Evolutionary conservation across 495 filamentous ascomycete species (phyloP), one percentile per base, ranked within the genome.

Genomic region (Oidiodendron maius): DNA sequence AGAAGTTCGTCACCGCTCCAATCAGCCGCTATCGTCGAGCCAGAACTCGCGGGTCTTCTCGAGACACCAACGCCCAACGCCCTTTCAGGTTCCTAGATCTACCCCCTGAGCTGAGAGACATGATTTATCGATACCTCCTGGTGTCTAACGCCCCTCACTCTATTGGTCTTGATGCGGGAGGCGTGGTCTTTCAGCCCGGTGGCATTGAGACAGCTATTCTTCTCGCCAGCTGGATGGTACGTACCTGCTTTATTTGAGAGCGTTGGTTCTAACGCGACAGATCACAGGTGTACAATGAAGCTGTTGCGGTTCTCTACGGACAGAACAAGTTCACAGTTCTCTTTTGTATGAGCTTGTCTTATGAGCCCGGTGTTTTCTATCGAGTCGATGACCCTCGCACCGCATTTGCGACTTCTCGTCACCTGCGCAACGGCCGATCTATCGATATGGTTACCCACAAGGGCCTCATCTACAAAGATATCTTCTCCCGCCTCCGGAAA

Each of bases 391-490:
- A 23, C 16, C 5, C 15, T 12, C n/a, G 26, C 8, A 32, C 21
- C 2, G 21, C 2, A 12, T 34, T 15, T 12, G 3, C n/a, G 3
- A 45, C 24, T n/a, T n/a, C 4, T 6, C 25, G 42, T 20, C 3
- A 2, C 10, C 22, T 45, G 24, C 23, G 42, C 23, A 34, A 23
- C 26, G 42, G 42, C 15, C 24, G 42, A 3, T 5, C 23, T 18
- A 3, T 45, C 15, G 25, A 30, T 15, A 45, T 34, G 42, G 24
- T 45, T n/a, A 55, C 37, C 28, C 16, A 52, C 18, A 21, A 23
- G 41, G 42, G 32, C 21, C 28, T 62, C 24, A 32, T 56, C 25
- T 41, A 53, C 56, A 12, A 24, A 44, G 25, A 46, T 40, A 5
- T 49, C 51, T 46, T 54, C 40, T 11, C 30, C 23, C 18, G 25